These are phyloP conservation scores for Leishmania tarentolae DNA, from an alignment of 208 protist species.

Conservation along the genomic window DNA sequence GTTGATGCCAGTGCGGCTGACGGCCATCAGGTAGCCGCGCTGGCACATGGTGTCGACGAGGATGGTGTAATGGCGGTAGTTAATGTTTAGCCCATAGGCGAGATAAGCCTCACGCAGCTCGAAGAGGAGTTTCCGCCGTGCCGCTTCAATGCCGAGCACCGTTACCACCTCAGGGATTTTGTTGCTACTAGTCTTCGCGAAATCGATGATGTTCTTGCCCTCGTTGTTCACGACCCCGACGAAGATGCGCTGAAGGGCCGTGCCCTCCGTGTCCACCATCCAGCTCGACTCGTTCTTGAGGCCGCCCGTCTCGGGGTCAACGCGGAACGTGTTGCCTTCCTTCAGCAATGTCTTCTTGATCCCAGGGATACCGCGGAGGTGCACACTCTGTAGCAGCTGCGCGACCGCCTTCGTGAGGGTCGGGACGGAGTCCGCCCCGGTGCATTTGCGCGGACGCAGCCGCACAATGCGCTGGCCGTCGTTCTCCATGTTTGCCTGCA, in stretches of 20 bases:
- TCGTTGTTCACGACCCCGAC: slow-evolving; percentile 96
- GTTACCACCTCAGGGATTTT: slow-evolving; percentile 98
- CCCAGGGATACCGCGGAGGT: slow-evolving; percentile 93
- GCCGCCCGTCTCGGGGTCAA: slow-evolving; percentile 47
- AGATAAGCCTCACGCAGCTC: slow-evolving; percentile 95
- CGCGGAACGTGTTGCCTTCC: slow-evolving; percentile 55
- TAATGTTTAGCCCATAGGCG: slow-evolving; percentile 98
- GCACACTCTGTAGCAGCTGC: slow-evolving; percentile 75
- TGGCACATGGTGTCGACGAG: slow-evolving; percentile 99
- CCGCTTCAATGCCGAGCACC: slow-evolving; percentile 95
- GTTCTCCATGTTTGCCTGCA: slow-evolving; percentile 95
- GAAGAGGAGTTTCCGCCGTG: slow-evolving; percentile 67
- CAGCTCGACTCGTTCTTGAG: slow-evolving; percentile 81
- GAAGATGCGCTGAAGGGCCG: slow-evolving; percentile 95
- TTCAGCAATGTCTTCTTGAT: slow-evolving; percentile 95
- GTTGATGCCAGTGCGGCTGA: slow-evolving; percentile 97
- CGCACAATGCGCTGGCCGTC: slow-evolving; percentile 92
- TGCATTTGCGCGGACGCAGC: slow-evolving; percentile 70
- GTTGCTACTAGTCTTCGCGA: slow-evolving; percentile 95
- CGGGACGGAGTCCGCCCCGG: slow-evolving; percentile 64
- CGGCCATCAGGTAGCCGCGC: slow-evolving; percentile 96
- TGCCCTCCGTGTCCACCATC: slow-evolving; percentile 96
- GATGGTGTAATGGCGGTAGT: slow-evolving; percentile 98
- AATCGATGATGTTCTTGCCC: slow-evolving; percentile 93
- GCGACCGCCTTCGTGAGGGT: slow-evolving; percentile 65